Percentiles rank a stretch among this genome's conserved stretches.
Evolutionary conservation across 257 asterid genomes (phyloP).

Genomic region (Pogostemon cablin): DNA sequence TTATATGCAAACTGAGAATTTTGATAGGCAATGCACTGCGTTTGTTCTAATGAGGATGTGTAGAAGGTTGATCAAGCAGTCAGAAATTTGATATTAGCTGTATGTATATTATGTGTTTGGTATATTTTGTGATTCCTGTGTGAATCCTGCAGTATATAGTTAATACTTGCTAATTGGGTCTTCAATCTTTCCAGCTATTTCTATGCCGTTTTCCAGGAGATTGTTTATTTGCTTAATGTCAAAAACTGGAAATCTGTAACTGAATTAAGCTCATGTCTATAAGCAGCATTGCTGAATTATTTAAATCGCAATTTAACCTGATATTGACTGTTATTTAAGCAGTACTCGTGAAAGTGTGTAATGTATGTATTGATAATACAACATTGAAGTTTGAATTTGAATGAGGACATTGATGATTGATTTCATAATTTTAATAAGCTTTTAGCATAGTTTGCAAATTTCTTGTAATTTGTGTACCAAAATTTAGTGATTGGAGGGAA

Average conservation of each 20-base stretch:
- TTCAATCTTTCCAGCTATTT: slow-evolving; percentile 7
- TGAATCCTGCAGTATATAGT: neutral
- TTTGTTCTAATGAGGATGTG: slow-evolving; percentile 3
- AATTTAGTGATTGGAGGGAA: neutral
- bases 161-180: neutral
- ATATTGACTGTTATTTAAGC: neutral
- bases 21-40: neutral
- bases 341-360: neutral
- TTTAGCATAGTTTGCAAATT: neutral
- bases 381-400: neutral
- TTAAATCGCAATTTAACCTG: neutral
- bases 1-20: neutral
- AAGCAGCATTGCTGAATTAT: neutral
- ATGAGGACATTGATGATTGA: neutral
- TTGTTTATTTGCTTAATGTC: neutral
- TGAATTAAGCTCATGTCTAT: neutral
- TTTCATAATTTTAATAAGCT: neutral
- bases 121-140: neutral
- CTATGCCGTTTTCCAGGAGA: neutral
- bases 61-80: neutral
- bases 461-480: too few relatives aligned
- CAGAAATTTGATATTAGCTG: neutral
- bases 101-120: neutral
- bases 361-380: neutral
- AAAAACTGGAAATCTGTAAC: neutral